These are phyloP conservation scores for Andrographis paniculata DNA, from an alignment of 305 asterid species.

Conservation along the genomic window DNA sequence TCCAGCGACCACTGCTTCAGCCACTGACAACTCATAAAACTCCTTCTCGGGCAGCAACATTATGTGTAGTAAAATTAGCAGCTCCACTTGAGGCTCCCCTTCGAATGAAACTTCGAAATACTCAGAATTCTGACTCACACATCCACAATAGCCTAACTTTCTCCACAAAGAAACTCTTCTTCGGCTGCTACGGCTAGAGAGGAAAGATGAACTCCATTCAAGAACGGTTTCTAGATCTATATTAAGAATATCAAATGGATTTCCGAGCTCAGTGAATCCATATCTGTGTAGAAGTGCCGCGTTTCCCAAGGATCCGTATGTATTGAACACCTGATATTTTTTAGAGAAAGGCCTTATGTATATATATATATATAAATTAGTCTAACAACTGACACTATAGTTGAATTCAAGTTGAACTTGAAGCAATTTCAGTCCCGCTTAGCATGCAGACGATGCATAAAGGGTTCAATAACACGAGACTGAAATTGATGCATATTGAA, in stretches of 20 bases:
- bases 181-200: conserved; percentile 56
- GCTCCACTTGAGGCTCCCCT: conserved; percentile 78
- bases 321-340: conserved; percentile 64
- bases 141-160: conserved; percentile 55
- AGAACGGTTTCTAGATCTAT: conserved; percentile 67
- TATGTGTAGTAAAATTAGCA: conserved; percentile 57
- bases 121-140: conserved; percentile 52
- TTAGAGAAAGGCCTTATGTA: not conserved
- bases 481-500: no score
- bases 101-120: conserved; percentile 73
- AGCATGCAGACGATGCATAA: no score
- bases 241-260: conserved; percentile 75
- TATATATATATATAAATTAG: not conserved
- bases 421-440: not conserved
- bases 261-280: conserved; percentile 76
- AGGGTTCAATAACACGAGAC: no score
- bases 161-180: conserved; percentile 70
- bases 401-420: no score
- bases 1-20: conserved; percentile 16
- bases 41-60: conserved; percentile 53
- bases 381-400: not conserved
- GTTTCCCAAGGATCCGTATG: conserved; percentile 74
- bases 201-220: conserved; percentile 63
- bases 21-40: conserved; percentile 31
- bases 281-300: conserved; percentile 94